Evolutionary conservation across 495 filamentous ascomycete genomes (phyloP), one percentile per base, ranked within the genome.

Genomic region (Oidiodendron maius): DNA sequence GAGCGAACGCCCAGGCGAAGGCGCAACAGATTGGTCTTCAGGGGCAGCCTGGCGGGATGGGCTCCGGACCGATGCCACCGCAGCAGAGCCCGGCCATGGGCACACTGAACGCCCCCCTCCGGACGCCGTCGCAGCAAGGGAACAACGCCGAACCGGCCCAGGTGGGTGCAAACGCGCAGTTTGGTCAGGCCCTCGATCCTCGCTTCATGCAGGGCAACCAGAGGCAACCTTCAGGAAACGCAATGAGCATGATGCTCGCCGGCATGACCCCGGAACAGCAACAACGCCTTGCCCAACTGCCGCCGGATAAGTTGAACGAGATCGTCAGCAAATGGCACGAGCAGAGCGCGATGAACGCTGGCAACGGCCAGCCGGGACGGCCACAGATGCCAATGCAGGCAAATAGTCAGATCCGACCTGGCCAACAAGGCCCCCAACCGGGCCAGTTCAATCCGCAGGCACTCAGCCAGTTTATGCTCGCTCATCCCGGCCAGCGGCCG

Each of bases 71-170:
- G 10, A 62, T 70, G 11, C 61, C 63, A 12, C 61, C 69, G 15
- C 72, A 73, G 6, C 75, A 74, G 46, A 76, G 72, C 46, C 75
- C 75, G 6, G 69, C 63, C 1, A 71, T 77, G 71, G 63, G 62
- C 36, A 72, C 70, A 1, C 44, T 76, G 34, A 77, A 71, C 38
- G 63, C 71, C 1, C 73, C 74, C 12, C 32, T 61, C 23, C 63
- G 64, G 18, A 67, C 69, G 18, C 64, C 71, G 11, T 66, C 71
- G 15, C 61, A 67, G 32, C 61, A 67, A 32, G 69, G 71, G 65
- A 61, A 34, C 55, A 62, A 52, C 48, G 56, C 46, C 47, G 62
- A 54, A 44, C 22, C 21, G 5, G 21, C 59, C 15, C 65, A 63
- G 34, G 59, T 64, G 40, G 59, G 58, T 30, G 69, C 68, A 24